Base-by-base conservation (phyloP, 768 basidiomycete genomes). In the Sarcodon aspratus region DNA sequence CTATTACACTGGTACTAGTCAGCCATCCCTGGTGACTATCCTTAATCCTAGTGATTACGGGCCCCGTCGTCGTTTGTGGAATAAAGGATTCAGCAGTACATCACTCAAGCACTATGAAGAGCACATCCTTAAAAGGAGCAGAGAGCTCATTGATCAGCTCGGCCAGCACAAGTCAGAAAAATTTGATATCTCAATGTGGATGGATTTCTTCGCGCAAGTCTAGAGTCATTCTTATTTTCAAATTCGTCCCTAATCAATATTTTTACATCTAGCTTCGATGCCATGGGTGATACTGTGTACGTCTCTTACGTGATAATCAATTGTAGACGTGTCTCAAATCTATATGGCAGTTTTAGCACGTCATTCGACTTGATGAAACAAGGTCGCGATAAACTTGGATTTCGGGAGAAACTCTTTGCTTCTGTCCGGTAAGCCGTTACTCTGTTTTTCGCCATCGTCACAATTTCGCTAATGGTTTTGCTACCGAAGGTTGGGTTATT, bases 231-330 rank as follows among this genome's bases (percentile, higher is more conserved):
- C 7, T 3, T 11, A 12, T 47, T 40, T 48, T 37, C 44, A 15
- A 10, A 15, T 15, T 9, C 3, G 3, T 12, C 33, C 48, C 40
- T 35, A 46, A 52, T 46, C 18, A 13, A 42, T 27, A 18, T 7
- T 40, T 27, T 17, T 42, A 32, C 15, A 42, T 47, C n/a, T 35
- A 73, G 71, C 27, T 70, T 66, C 48, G 72, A 73, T 52, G 67
- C 73, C 49, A 74, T 73, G 71, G 68, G 71, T 46, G 71, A 72
- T 50, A 66, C 72, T 65, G 65, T 64, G 71, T 72, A 59, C 62
- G 60, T 59, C 8, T 18, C n/a, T 34, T 27, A 9, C 5, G 5
- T 5, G 21, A 27, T 27, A 27, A 27, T 27, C 5, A 27, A 3
- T 27, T 27, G 21, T 27, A 15, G 37, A 27, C 50, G 18, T n/a